phyloP scores from a whole-genome alignment of 2,329 filamentous ascomycete genomes.

The Aspergillus udagawae region DNA sequence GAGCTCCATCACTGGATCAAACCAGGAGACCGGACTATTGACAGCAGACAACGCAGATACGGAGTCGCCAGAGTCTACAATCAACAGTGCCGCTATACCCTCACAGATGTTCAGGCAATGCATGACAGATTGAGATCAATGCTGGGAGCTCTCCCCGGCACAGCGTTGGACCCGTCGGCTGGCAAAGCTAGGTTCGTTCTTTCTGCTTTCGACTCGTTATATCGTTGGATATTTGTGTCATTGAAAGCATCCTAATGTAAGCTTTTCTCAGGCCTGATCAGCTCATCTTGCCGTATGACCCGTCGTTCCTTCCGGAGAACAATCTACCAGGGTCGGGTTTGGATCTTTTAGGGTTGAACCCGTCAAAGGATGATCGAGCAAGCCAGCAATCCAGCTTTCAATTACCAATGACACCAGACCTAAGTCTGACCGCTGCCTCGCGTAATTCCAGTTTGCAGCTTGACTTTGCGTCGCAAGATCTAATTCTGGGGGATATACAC shows the following conservation, averaged over 20 bases:
- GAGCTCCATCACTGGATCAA: slow-evolving; percentile 12
- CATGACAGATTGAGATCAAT: slow-evolving; percentile 69
- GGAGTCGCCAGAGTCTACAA: slow-evolving; percentile 80
- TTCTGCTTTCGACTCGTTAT: neutral
- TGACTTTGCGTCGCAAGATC: slow-evolving; percentile 48
- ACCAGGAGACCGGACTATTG: neutral
- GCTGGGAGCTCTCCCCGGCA: slow-evolving; percentile 54
- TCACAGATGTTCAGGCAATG: slow-evolving; percentile 72
- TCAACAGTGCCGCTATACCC: slow-evolving; percentile 82
- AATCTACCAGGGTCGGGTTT: slow-evolving; percentile 58
- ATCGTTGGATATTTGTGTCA: neutral
- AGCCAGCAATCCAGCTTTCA: slow-evolving; percentile 30
- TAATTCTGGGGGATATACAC: slow-evolving; percentile 31
- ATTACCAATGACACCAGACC: slow-evolving; percentile 31
- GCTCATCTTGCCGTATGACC: slow-evolving; percentile 76
- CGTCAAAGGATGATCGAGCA: slow-evolving; percentile 29
- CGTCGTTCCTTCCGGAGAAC: slow-evolving; percentile 68
- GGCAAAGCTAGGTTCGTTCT: slow-evolving; percentile 64
- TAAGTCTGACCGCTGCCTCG: slow-evolving; percentile 26
- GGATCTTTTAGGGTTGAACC: slow-evolving; percentile 45
- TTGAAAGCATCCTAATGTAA: neutral
- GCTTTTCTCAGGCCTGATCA: slow-evolving; percentile 61
- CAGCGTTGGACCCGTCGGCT: slow-evolving; percentile 65
- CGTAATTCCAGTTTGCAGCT: slow-evolving; percentile 33
- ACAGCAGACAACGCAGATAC: slow-evolving; percentile 46